phyloP scores from a whole-genome alignment of 106 monocot species.

The Dioscorea alata region DNA sequence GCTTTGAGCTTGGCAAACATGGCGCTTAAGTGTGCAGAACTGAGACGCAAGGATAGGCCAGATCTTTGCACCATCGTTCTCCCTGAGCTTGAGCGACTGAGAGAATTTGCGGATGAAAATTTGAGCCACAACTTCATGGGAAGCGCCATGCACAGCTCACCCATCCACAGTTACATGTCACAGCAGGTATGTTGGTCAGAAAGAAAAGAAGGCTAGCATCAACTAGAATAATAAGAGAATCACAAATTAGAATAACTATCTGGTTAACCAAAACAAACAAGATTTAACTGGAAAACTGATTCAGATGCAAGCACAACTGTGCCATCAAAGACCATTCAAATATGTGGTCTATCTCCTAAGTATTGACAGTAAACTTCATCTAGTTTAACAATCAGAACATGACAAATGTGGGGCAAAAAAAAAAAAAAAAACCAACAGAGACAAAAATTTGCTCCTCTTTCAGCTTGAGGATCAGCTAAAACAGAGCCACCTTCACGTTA shows the following conservation, averaged over 20 bases:
- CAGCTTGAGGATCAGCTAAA: too few relatives aligned
- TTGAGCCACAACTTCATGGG: not conserved
- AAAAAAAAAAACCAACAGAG: too few relatives aligned
- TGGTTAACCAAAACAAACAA: not conserved
- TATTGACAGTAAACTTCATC: not conserved
- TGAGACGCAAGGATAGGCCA: slow-evolving; percentile 29
- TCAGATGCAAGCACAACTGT: not conserved
- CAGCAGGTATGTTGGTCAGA: not conserved
- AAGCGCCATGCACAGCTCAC: slow-evolving; percentile 7
- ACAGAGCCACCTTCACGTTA: too few relatives aligned
- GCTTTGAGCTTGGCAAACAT: slow-evolving; percentile 6
- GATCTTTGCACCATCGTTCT: slow-evolving; percentile 16
- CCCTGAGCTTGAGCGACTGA: slow-evolving; percentile 23
- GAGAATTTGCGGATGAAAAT: slow-evolving; percentile 15
- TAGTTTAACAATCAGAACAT: too few relatives aligned
- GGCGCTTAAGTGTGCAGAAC: slow-evolving; percentile 18
- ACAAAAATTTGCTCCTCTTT: too few relatives aligned
- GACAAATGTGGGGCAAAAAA: too few relatives aligned
- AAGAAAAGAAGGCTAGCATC: not conserved
- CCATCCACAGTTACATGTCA: slow-evolving; percentile 1
- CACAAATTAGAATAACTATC: not conserved
- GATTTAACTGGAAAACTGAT: not conserved
- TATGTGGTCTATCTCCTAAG: not conserved
- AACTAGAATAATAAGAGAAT: not conserved
- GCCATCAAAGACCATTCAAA: not conserved